These are phyloP conservation scores for Candida tunisiensis DNA, from an alignment of 1,139 yeast species.

Conservation along the genomic window DNA sequence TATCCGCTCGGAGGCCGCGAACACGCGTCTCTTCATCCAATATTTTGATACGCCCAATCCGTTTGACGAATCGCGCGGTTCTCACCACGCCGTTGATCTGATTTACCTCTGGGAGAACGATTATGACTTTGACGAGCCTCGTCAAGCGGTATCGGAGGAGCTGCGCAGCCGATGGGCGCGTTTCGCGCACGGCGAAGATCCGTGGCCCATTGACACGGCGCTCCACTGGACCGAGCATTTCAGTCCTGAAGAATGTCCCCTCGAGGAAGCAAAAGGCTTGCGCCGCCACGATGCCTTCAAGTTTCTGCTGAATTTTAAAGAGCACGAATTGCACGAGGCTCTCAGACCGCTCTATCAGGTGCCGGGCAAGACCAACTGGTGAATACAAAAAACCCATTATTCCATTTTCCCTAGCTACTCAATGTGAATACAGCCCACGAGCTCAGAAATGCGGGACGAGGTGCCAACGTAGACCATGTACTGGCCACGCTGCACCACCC, in stretches of 20 bases:
- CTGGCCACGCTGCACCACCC: conserved; percentile 44
- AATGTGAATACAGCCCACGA: conserved; percentile 20
- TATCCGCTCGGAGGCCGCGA: no score
- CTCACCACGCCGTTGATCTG: conserved; percentile 17
- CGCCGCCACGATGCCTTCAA: no score
- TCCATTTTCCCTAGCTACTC: no score
- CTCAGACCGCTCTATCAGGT: no score
- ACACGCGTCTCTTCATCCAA: conserved; percentile 12
- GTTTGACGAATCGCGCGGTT: conserved; percentile 8
- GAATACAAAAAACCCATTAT: no score
- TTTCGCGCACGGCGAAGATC: conserved; percentile 8
- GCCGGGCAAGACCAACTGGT: no score
- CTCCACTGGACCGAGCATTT: no score
- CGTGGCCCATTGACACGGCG: conserved; percentile 8
- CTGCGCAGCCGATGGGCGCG: conserved; percentile 11
- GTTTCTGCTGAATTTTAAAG: no score
- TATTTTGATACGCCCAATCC: conserved; percentile 15
- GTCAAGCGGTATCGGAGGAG: conserved; percentile 5
- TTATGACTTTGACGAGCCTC: conserved; percentile 6
- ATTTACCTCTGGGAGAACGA: conserved; percentile 11
- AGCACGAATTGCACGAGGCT: no score
- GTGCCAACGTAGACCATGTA: conserved; percentile 37
- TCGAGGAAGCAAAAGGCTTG: no score
- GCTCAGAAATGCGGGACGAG: conserved; percentile 34
- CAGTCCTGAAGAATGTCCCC: no score